These are phyloP conservation scores for Amauroascus verrucosus DNA, from an alignment of 2,329 filamentous ascomycete genomes.

Conservation along the genomic window DNA sequence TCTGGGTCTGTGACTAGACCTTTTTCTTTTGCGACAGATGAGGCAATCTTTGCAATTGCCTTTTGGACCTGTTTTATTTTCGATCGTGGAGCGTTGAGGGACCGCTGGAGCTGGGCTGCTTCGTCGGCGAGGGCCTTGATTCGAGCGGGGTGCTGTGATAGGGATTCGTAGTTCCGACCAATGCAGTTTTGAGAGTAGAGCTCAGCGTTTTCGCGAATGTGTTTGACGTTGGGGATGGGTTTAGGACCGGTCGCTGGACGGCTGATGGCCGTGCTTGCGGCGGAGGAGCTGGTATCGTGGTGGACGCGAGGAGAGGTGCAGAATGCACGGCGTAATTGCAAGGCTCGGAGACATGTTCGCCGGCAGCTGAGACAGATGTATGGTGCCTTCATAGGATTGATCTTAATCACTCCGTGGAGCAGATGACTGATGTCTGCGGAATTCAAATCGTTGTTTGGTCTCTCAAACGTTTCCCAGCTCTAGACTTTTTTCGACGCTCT, in stretches of 20 bases:
- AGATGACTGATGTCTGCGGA: too few relatives aligned
- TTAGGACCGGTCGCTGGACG: constrained; percentile 45
- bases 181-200: constrained; percentile 74
- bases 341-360: constrained; percentile 7
- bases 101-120: constrained; percentile 30
- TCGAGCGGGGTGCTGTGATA: constrained; percentile 42
- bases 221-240: constrained; percentile 69
- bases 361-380: constrained; percentile 15
- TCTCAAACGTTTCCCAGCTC: too few relatives aligned
- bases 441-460: too few relatives aligned
- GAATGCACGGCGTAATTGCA: constrained; percentile 3
- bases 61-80: constrained; percentile 37
- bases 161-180: constrained; percentile 66
- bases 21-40: constrained; percentile 4
- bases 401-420: too few relatives aligned
- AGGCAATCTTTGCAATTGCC: constrained; percentile 28
- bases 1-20: constrained; percentile 5
- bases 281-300: not conserved
- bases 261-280: not conserved
- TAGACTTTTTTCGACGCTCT: too few relatives aligned
- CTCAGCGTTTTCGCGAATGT: constrained; percentile 75
- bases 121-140: constrained; percentile 39
- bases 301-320: not conserved
- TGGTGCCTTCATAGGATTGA: constrained; percentile 1
- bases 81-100: constrained; percentile 33